These are phyloP conservation scores for Rehmannia glutinosa DNA, from an alignment of 257 asterid genomes.

Conservation along the genomic window DNA sequence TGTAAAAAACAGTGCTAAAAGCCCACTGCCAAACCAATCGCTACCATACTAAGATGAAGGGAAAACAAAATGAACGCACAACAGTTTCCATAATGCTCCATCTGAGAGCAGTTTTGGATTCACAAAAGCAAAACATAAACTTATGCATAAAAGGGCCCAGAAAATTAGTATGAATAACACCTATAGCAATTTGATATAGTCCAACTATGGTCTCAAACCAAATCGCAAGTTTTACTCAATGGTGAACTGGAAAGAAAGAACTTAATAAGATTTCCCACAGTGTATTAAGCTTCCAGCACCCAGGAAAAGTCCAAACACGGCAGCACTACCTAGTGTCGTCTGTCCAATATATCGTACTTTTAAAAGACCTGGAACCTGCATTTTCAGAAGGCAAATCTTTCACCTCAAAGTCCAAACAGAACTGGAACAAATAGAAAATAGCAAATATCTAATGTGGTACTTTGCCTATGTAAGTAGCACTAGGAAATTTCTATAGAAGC, in stretches of 20 bases:
- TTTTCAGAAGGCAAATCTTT: neutral
- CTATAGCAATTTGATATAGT: conserved; percentile 1
- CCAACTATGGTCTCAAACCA: neutral
- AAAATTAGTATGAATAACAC: neutral
- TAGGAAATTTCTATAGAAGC: neutral
- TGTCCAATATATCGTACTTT: conserved; percentile 81
- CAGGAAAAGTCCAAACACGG: conserved; percentile 75
- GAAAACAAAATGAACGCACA: too few relatives aligned
- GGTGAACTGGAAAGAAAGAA: neutral
- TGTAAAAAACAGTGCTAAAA: too few relatives aligned
- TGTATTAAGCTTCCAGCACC: conserved; percentile 91
- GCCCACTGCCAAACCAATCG: too few relatives aligned
- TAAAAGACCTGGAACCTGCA: conserved; percentile 76
- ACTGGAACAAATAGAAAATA: neutral
- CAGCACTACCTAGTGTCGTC: conserved; percentile 79
- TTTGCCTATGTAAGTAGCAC: neutral
- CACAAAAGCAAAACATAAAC: neutral
- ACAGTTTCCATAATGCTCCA: too few relatives aligned
- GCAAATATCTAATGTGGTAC: neutral
- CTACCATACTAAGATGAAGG: too few relatives aligned
- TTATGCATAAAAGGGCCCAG: neutral
- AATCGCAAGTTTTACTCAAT: neutral
- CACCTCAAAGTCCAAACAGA: neutral
- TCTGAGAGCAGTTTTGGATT: too few relatives aligned
- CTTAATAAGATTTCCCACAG: conserved; percentile 67